Conservation (phyloP, 139 green algal species). For the Chlamydomonas eustigma region DNA sequence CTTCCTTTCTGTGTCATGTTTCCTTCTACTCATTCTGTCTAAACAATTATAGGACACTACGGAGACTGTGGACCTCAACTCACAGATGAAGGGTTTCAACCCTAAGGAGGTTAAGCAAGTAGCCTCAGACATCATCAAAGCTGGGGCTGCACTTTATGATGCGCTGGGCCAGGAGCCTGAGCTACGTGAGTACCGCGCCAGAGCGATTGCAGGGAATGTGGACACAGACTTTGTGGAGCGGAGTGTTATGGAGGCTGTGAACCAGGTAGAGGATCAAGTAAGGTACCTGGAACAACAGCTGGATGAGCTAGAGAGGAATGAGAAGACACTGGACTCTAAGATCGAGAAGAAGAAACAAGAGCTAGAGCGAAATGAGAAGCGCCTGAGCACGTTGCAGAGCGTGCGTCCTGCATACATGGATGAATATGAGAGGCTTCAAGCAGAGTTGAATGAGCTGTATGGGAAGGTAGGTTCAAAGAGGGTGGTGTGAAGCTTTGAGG, state of each 20-base stretch:
- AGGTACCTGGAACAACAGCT: conserved; percentile 49
- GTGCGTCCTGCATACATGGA: conserved; percentile 82
- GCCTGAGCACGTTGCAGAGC: conserved; percentile 52
- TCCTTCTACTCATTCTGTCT: too few species aligned
- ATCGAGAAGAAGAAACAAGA: conserved; percentile 58
- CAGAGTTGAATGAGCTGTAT: conserved; percentile 66
- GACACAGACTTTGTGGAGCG: conserved; percentile 65
- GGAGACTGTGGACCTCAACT: conserved; percentile 35
- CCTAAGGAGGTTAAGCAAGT: conserved; percentile 36
- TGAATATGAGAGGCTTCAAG: conserved; percentile 77
- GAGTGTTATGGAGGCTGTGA: conserved; percentile 53
- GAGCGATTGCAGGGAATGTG: conserved; percentile 57
- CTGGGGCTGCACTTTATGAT: conserved; percentile 63
- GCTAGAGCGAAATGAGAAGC: conserved; percentile 76
- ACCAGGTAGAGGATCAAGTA: conserved; percentile 47
- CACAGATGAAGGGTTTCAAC: conserved; percentile 41
- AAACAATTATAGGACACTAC: neutral
- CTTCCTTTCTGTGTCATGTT: too few species aligned
- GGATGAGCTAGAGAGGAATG: conserved; percentile 52
- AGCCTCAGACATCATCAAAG: conserved; percentile 60
- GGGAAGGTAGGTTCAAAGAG: neutral
- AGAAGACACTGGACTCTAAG: conserved; percentile 57
- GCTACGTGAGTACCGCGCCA: conserved; percentile 46
- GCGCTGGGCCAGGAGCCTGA: conserved; percentile 55
- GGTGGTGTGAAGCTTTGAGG: neutral